Evolutionary conservation across 208 protist genomes (phyloP).

Genomic region (Porcisia hertigi): DNA sequence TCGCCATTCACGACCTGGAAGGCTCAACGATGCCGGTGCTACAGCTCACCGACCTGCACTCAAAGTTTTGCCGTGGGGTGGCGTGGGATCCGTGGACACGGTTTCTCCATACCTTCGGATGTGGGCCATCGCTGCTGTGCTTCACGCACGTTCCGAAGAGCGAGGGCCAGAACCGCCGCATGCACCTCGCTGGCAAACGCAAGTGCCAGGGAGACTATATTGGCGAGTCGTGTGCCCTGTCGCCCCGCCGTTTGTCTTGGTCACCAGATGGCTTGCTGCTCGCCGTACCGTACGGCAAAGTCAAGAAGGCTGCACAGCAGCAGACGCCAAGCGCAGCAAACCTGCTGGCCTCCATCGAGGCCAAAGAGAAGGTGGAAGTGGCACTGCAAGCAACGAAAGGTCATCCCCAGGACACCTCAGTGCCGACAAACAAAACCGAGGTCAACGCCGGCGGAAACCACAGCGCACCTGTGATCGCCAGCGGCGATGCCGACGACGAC

Average conservation of each 20-base stretch:
- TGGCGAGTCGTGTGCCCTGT: constrained; percentile 73
- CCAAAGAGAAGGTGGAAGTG: constrained; percentile 23
- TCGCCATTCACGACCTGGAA: constrained; percentile 82
- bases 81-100: constrained; percentile 87
- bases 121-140: constrained; percentile 69
- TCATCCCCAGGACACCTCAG: not conserved
- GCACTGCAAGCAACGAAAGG: not conserved
- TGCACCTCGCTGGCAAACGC: constrained; percentile 65
- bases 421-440: not conserved
- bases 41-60: constrained; percentile 68
- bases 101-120: constrained; percentile 68
- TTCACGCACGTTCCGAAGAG: constrained; percentile 53
- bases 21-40: constrained; percentile 67
- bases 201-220: constrained; percentile 71
- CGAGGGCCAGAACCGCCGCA: constrained; percentile 20
- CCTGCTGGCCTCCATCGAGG: constrained; percentile 38
- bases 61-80: constrained; percentile 84
- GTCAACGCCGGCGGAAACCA: not conserved
- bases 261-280: constrained; percentile 80
- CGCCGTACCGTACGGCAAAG: constrained; percentile 80
- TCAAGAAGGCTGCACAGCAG: constrained; percentile 15
- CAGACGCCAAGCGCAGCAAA: constrained; percentile 16
- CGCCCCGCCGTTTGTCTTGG: constrained; percentile 77
- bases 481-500: constrained; percentile 21
- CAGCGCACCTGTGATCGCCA: not conserved